A percentile compares a stretch with the other conserved stretches of the same genome.
These are phyloP conservation scores for Yamadazyma mexicana DNA, from an alignment of 1,139 yeast species.

Conservation along the genomic window DNA sequence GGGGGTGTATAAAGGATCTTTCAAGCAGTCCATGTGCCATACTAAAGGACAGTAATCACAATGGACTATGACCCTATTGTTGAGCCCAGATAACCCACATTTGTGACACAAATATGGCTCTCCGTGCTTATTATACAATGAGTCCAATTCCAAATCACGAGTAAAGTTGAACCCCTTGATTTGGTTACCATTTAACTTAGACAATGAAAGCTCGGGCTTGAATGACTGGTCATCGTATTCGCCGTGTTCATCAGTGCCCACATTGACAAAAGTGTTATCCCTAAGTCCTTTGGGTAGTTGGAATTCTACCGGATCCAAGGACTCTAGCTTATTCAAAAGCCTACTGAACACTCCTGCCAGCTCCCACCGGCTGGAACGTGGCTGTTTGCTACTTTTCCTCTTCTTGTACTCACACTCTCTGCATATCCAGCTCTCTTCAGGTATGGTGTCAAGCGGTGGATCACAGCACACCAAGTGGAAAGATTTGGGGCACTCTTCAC, in stretches of 20 bases:
- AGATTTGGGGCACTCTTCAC: slow-evolving; percentile 90
- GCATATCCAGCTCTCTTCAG: slow-evolving; percentile 92
- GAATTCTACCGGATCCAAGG: slow-evolving; percentile 72
- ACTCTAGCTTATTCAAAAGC: slow-evolving; percentile 56
- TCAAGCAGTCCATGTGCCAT: slow-evolving; percentile 91
- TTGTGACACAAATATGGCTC: slow-evolving; percentile 68
- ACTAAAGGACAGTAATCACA: slow-evolving; percentile 87
- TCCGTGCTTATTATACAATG: slow-evolving; percentile 64
- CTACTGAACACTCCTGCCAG: slow-evolving; percentile 62
- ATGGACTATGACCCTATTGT: slow-evolving; percentile 53
- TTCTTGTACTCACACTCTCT: slow-evolving; percentile 56
- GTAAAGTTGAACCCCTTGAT: slow-evolving; percentile 36
- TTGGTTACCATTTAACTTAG: slow-evolving; percentile 41
- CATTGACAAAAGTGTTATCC: slow-evolving; percentile 71
- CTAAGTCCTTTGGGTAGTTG: slow-evolving; percentile 67
- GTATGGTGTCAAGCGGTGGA: slow-evolving; percentile 83
- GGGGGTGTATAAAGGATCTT: slow-evolving; percentile 72
- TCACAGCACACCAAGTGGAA: slow-evolving; percentile 90
- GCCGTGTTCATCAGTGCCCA: slow-evolving; percentile 65
- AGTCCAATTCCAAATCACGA: slow-evolving; percentile 62
- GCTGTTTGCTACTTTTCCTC: slow-evolving; percentile 22
- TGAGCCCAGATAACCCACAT: slow-evolving; percentile 71
- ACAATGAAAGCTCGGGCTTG: slow-evolving; percentile 49
- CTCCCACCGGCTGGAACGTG: slow-evolving; percentile 30
- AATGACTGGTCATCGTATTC: slow-evolving; percentile 65